Evolutionary conservation across 2,329 filamentous ascomycete genomes (phyloP), one percentile per base, ranked within the genome.

Genomic region (Ascosphaera apis): DNA sequence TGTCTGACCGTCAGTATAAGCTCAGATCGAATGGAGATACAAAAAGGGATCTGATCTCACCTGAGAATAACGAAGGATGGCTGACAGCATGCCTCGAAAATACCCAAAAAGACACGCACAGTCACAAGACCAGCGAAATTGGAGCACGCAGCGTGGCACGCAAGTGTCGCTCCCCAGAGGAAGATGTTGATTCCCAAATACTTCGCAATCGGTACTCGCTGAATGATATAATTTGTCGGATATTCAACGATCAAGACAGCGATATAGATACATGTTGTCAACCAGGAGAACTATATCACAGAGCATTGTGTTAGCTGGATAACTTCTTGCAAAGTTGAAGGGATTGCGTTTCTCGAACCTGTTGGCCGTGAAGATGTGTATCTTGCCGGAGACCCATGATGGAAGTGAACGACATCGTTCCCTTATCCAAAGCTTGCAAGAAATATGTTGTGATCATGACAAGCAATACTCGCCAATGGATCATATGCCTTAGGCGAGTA

Each of bases 401-500:
- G 1, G 55, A 55, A 0, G 55, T 43, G 41, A 56, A 40, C 15
- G 52, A 53, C 45, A 57, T 43, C 1, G 54, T 56, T 2, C 54
- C 54, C 40, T 58, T 58, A 28, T 58, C 55, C 16, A 58, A 40
- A 7, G 53, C 52, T 36, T 78, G 76, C 15, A 81, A 54, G 47
- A 82, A 79, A 53, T 82, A 81, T 0, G 75, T 79, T 34, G 65
- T 52, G 39, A 82, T 65, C 76, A 83, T 82, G 49, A 82, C 61
- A 2, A 64, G 54, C 31, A 84, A 56, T 2, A 82, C 66, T 21
- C 76, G 66, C 41, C 60, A 64, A 52, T 82, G 74, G 43, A 82
- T 77, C 57, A 71, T 58, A 36, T 53, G 63, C 42, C 68, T 70
- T 36, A 83, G 60, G 19, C 73, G 59, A 28, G 54, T 61, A 51